These are phyloP conservation scores for Eucalyptus cloeziana DNA, from an alignment of 345 rosid species.

Conservation along the genomic window DNA sequence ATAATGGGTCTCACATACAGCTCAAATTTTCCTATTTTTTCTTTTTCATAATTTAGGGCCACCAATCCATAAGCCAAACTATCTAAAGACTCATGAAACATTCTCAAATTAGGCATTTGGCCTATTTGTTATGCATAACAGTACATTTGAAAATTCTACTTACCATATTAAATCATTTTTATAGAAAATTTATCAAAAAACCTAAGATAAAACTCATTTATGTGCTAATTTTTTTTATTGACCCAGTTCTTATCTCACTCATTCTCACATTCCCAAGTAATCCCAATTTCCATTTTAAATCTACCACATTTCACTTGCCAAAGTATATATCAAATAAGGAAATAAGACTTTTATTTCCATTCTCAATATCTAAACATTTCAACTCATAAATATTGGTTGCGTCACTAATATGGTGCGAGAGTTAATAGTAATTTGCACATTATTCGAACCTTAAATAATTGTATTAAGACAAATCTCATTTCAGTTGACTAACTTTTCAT, in stretches of 20 bases:
- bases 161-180: background rate
- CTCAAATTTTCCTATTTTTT: no score
- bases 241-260: background rate
- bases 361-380: background rate
- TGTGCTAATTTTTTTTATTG: no score
- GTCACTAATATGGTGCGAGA: no score
- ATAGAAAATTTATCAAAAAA: no score
- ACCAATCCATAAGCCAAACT: rapidly evolving
- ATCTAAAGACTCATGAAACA: rapidly evolving
- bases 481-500: no score
- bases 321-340: background rate
- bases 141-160: background rate
- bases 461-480: no score
- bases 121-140: background rate
- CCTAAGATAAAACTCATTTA: no score
- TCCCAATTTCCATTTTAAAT: background rate
- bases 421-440: no score
- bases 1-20: no score
- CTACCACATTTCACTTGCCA: background rate
- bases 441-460: no score
- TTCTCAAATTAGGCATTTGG: no score
- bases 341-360: background rate
- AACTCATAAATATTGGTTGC: no score
- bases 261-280: background rate
- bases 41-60: rapidly evolving